Evolutionary conservation across 1,284 basidiomycete species (phyloP), one percentile per base, ranked within the genome.

Genomic region (Cryptococcus sp.): DNA sequence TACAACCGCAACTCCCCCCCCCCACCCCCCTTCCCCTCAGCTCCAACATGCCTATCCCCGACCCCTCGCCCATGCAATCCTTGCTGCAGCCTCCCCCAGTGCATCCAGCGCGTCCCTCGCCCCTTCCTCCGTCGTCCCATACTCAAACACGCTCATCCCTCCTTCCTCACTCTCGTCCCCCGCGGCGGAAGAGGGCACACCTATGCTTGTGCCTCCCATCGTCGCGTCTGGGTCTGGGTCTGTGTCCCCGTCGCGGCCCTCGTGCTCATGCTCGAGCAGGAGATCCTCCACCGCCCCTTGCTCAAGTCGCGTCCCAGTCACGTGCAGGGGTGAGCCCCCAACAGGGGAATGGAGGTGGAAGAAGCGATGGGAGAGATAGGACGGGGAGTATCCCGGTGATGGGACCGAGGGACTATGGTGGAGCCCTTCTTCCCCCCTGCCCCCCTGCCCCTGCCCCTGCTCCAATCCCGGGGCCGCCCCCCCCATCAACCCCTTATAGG

Each of bases 91-190:
- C 49, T 55, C 53, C 4, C 50, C 60, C 18, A 58, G 45, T n/a
- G 59, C 55, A n/a, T 54, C 50, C 54, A 56, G 52, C 6, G 55
- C 49, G 24, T 52, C 49, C 23, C 45, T 55, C n/a, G 47, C 54
- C 33, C 18, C 50, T 28, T 49, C 50, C 35, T 51, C 33, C 36
- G 13, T 7, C 42, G 5, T 43, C n/a, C 20, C 59, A 37, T 48
- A 52, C 50, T 42, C 52, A 46, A 18, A 54, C 5, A 37, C 46
- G 18, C 43, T 48, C 58, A 50, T 50, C 23, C 46, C 55, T 5
- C 46, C 58, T 28, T 62, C 52, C 39, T 52, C 50, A 15, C 12
- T 48, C 39, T 49, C 51, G 16, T 42, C 38, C 6, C 43, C 37
- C 47, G 7, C 24, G 16, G 24, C 28, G 9, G 28, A 33, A 33